Evolutionary conservation across 2,329 filamentous ascomycete genomes (phyloP).

Genomic region (Lecanicillium sp.): DNA sequence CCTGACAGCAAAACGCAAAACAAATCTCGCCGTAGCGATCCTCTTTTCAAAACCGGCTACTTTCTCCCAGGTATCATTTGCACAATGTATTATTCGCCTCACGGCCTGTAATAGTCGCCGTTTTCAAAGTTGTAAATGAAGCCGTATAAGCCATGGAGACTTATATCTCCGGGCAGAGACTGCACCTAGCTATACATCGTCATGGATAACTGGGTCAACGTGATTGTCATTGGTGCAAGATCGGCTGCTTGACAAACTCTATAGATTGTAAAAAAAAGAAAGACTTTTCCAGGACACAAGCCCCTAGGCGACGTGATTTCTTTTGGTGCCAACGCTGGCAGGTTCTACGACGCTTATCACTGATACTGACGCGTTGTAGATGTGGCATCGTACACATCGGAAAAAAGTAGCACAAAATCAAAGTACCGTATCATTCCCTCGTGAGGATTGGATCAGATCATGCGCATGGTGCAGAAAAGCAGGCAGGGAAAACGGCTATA

Average conservation of each 20-base stretch:
- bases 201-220: conserved; percentile 1
- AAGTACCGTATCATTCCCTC: not conserved
- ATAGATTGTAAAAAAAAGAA: not conserved
- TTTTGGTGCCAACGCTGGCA: not conserved
- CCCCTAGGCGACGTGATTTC: not conserved
- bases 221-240: not conserved
- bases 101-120: conserved; percentile 2
- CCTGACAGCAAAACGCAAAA: too few relatives aligned
- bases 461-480: not conserved
- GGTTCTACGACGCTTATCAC: not conserved
- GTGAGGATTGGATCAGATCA: not conserved
- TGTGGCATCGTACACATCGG: not conserved
- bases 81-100: not conserved
- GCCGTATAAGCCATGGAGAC: not conserved
- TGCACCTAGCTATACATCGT: not conserved
- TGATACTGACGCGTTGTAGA: not conserved
- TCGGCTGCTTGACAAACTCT: not conserved
- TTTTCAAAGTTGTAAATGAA: conserved; percentile 3
- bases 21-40: conserved; percentile 1
- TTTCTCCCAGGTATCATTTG: conserved; percentile 1
- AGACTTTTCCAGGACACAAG: not conserved
- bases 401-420: not conserved
- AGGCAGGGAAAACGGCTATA: not conserved
- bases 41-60: conserved; percentile 1
- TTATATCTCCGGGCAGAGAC: conserved; percentile 2